Conservation (phyloP, 2,329 filamentous ascomycete genomes). For the Hymenoscyphus repandus region DNA sequence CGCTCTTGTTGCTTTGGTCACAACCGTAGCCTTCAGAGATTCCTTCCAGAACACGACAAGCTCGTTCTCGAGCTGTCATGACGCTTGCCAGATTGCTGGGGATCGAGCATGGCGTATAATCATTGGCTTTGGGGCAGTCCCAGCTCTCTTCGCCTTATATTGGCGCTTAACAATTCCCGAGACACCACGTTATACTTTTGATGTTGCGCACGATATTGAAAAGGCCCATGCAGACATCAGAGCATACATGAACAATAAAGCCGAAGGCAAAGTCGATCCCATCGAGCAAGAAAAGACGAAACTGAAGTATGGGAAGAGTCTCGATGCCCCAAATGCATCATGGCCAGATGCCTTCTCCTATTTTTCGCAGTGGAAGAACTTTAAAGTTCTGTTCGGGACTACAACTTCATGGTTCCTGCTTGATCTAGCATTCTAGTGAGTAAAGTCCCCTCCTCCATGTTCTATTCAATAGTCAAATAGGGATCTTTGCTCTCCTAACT, state of each 20-base stretch:
- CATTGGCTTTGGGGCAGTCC: conserved; percentile 72
- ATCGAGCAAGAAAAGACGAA: conserved; percentile 48
- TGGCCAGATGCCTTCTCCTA: conserved; percentile 63
- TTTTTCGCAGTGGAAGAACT: conserved; percentile 64
- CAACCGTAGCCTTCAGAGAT: conserved; percentile 57
- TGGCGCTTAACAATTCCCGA: conserved; percentile 83
- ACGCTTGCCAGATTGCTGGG: conserved; percentile 61
- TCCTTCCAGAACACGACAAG: conserved; percentile 40
- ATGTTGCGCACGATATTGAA: conserved; percentile 69
- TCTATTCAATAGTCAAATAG: neutral
- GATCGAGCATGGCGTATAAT: conserved; percentile 81
- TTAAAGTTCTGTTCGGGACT: conserved; percentile 68
- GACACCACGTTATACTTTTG: conserved; percentile 78
- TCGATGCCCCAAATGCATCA: conserved; percentile 63
- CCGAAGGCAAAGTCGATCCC: conserved; percentile 43
- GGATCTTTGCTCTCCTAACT: no score
- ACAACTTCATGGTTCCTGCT: conserved; percentile 80
- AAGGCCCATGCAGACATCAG: conserved; percentile 71
- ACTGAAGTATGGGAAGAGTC: conserved; percentile 43
- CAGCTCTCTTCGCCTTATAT: conserved; percentile 75
- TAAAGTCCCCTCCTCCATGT: conserved; percentile 32
- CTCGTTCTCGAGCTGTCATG: conserved; percentile 48
- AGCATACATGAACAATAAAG: conserved; percentile 47
- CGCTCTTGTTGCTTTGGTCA: conserved; percentile 65
- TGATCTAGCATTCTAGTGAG: conserved; percentile 57